These are phyloP conservation scores for Porphyra umbilicalis DNA, from an alignment of 31 red algal genomes.

Conservation along the genomic window DNA sequence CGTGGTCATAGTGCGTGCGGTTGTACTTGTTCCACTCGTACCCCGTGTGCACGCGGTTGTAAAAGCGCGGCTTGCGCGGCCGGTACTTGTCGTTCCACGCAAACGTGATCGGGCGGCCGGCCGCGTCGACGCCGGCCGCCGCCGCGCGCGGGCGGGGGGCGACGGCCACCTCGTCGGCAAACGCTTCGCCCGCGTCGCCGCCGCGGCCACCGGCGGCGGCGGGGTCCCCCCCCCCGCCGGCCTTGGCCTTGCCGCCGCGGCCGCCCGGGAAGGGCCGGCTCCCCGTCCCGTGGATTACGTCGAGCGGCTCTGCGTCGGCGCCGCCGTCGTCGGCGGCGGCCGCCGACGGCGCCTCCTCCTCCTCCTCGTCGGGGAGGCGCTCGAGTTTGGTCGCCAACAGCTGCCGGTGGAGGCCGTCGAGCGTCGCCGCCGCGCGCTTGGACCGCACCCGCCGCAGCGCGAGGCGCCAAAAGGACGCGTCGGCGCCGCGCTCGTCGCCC, in stretches of 20 bases:
- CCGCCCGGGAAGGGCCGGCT: background rate
- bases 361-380: background rate
- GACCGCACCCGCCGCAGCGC: conserved; percentile 1
- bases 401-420: background rate
- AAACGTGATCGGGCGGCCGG: background rate
- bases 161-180: conserved; percentile 42
- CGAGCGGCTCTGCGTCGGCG: background rate
- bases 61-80: conserved; percentile 75
- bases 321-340: background rate
- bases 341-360: background rate
- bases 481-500: background rate
- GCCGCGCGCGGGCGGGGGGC: background rate
- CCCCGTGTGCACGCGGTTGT: conserved; percentile 67
- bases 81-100: conserved; percentile 71
- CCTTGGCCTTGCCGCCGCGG: background rate
- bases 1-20: conserved; percentile 86
- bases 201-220: background rate
- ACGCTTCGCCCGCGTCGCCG: conserved; percentile 34
- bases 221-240: background rate
- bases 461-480: conserved; percentile 9
- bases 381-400: background rate
- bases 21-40: conserved; percentile 95
- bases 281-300: background rate
- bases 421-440: background rate
- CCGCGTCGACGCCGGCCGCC: background rate